Evolutionary conservation across 1,139 yeast species (phyloP).

Genomic region (Candida smagusa): DNA sequence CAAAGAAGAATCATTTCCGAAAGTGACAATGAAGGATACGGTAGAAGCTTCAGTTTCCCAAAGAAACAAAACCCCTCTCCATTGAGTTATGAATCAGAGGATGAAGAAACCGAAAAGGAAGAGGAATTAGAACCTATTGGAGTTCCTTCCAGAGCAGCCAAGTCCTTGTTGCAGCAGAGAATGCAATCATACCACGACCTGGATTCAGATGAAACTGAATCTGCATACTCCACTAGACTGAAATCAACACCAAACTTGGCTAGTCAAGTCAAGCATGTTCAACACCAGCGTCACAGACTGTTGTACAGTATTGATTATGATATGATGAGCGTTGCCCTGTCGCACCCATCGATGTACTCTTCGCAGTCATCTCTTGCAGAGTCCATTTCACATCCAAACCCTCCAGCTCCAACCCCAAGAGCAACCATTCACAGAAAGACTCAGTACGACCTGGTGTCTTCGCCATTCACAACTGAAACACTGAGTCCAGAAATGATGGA

Average conservation of each 20-base stretch:
- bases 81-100: slow-evolving; percentile 21
- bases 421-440: neutral
- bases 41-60: slow-evolving; percentile 39
- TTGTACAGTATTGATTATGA: slow-evolving; percentile 38
- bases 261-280: slow-evolving; percentile 9
- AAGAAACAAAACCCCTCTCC: slow-evolving; percentile 14
- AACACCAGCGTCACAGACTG: slow-evolving; percentile 40
- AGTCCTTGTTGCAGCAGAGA: slow-evolving; percentile 25
- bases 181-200: slow-evolving; percentile 24
- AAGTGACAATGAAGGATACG: slow-evolving; percentile 33
- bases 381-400: slow-evolving; percentile 1
- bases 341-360: slow-evolving; percentile 4
- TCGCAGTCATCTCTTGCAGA: slow-evolving; percentile 2
- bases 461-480: neutral
- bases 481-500: slow-evolving; percentile 13
- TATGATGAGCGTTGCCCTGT: slow-evolving; percentile 9
- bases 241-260: slow-evolving; percentile 22
- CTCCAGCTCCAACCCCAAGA: slow-evolving; percentile 5
- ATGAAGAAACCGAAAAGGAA: slow-evolving; percentile 12
- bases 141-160: slow-evolving; percentile 31
- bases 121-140: slow-evolving; percentile 32
- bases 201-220: slow-evolving; percentile 30
- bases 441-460: neutral
- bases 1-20: slow-evolving; percentile 11
- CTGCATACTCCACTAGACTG: slow-evolving; percentile 15